A percentile compares a stretch with the other conserved stretches of the same genome.
phyloP scores from a whole-genome alignment of 2,329 filamentous ascomycete species.

The Didymella segeticola region DNA sequence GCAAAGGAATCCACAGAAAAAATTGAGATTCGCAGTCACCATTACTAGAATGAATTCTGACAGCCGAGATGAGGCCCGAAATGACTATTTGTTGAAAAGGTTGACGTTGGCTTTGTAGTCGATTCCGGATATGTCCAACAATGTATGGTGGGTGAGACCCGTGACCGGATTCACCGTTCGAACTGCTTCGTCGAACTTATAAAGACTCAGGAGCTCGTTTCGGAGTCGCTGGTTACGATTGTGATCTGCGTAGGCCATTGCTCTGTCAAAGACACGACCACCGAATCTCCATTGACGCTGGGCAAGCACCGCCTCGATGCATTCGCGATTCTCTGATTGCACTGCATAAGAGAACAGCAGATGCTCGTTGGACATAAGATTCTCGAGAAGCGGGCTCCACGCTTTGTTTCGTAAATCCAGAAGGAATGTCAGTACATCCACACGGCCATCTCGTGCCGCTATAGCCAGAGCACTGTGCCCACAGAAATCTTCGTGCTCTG shows the following conservation, averaged over 20 bases:
- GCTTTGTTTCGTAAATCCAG: background rate
- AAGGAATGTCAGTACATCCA: background rate
- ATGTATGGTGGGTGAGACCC: background rate
- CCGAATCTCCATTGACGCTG: background rate
- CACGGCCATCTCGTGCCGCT: background rate
- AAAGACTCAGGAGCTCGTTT: background rate
- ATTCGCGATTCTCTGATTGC: background rate
- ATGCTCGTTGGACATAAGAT: background rate
- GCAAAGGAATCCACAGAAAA: no score
- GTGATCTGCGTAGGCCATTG: background rate
- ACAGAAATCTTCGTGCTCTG: background rate
- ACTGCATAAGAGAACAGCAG: background rate
- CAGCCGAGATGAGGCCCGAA: no score
- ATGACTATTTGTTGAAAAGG: no score
- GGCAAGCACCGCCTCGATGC: background rate
- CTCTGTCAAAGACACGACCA: background rate
- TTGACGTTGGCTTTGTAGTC: no score
- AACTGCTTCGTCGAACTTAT: background rate
- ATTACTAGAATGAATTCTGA: no score
- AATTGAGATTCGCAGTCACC: no score
- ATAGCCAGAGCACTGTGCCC: background rate
- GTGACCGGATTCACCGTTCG: background rate
- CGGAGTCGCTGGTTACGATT: background rate
- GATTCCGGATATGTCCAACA: background rate
- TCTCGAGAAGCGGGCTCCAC: background rate